A percentile compares a stretch with the other conserved stretches of the same genome.
Conservation (phyloP, 1,284 basidiomycete genomes). For the Cutaneotrichosporon mucoides region DNA sequence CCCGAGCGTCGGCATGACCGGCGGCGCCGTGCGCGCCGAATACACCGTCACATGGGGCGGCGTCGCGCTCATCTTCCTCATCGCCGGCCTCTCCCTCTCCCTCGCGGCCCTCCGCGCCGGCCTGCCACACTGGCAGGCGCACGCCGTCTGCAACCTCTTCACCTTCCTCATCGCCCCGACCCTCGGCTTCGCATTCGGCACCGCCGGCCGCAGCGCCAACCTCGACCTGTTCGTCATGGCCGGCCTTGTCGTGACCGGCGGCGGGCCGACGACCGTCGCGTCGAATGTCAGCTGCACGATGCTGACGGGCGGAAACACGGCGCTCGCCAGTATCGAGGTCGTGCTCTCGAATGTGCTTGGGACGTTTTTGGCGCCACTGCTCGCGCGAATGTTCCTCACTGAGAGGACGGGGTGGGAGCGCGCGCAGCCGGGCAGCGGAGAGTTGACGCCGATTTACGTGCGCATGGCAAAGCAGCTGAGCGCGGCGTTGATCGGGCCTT, state of each 20-base stretch:
- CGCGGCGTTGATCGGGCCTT: slow-evolving; percentile 6
- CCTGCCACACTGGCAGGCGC: slow-evolving; percentile 25
- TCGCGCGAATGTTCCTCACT: slow-evolving; percentile 10
- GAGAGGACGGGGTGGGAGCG: not conserved
- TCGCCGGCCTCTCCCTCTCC: slow-evolving; percentile 38
- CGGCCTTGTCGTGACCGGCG: slow-evolving; percentile 27
- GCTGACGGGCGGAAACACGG: slow-evolving; percentile 35
- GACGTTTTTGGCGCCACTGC: slow-evolving; percentile 26
- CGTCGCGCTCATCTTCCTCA: slow-evolving; percentile 45
- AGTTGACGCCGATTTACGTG: slow-evolving; percentile 6
- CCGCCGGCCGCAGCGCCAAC: slow-evolving; percentile 25
- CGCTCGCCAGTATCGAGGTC: slow-evolving; percentile 32
- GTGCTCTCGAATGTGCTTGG: slow-evolving; percentile 35
- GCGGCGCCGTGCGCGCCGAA: slow-evolving; percentile 25
- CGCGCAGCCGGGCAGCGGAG: not conserved
- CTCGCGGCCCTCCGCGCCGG: slow-evolving; percentile 28
- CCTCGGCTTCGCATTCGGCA: slow-evolving; percentile 29
- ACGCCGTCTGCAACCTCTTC: slow-evolving; percentile 30
- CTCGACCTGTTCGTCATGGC: slow-evolving; percentile 16
- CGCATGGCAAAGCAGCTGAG: slow-evolving; percentile 16
- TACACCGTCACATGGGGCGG: slow-evolving; percentile 34
- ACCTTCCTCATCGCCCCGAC: slow-evolving; percentile 21
- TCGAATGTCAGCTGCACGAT: slow-evolving; percentile 45
- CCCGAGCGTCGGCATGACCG: slow-evolving; percentile 28
- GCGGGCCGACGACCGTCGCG: slow-evolving; percentile 29